Percentiles rank a stretch among this genome's conserved stretches.
phyloP scores from a whole-genome alignment of 1,284 basidiomycete species.

The Mixia osmundae region DNA sequence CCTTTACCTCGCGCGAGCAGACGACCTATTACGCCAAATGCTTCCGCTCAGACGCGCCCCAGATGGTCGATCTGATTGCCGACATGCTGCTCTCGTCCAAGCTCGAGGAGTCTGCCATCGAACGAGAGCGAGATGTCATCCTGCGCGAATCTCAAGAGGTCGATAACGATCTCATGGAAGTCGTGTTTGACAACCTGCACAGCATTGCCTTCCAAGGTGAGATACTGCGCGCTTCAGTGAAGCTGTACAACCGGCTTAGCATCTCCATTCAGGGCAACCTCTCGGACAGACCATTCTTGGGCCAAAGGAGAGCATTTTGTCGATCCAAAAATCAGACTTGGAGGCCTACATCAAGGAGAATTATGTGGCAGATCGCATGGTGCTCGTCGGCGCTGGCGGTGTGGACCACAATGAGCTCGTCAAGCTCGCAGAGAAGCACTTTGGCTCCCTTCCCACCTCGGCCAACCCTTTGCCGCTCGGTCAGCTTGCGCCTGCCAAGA shows the following conservation, averaged over 20 bases:
- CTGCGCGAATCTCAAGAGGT: slow-evolving; percentile 96
- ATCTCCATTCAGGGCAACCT: slow-evolving; percentile 32
- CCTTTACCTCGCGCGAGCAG: slow-evolving; percentile 96
- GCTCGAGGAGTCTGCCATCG: slow-evolving; percentile 66
- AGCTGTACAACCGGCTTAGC: background rate
- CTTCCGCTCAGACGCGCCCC: slow-evolving; percentile 84
- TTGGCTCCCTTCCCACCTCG: slow-evolving; percentile 69
- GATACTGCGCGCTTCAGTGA: slow-evolving; percentile 14
- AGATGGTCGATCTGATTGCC: slow-evolving; percentile 85
- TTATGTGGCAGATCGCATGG: slow-evolving; percentile 97
- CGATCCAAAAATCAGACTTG: slow-evolving; percentile 80
- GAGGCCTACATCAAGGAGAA: slow-evolving; percentile 84
- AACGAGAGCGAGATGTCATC: slow-evolving; percentile 92
- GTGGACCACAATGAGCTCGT: slow-evolving; percentile 82
- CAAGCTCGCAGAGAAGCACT: slow-evolving; percentile 83
- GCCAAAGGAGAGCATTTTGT: slow-evolving; percentile 86
- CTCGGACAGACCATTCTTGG: slow-evolving; percentile 95
- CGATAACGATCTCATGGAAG: slow-evolving; percentile 93
- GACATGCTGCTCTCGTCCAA: slow-evolving; percentile 98
- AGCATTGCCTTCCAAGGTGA: slow-evolving; percentile 81
- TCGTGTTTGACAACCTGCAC: slow-evolving; percentile 96
- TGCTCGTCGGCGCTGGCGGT: slow-evolving; percentile 88
- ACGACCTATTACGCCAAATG: slow-evolving; percentile 99
- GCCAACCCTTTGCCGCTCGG: slow-evolving; percentile 72
- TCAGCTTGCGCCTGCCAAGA: slow-evolving; percentile 39